phyloP scores from a whole-genome alignment of 129 eudicot genomes.

The Gnaphalium uliginosum region DNA sequence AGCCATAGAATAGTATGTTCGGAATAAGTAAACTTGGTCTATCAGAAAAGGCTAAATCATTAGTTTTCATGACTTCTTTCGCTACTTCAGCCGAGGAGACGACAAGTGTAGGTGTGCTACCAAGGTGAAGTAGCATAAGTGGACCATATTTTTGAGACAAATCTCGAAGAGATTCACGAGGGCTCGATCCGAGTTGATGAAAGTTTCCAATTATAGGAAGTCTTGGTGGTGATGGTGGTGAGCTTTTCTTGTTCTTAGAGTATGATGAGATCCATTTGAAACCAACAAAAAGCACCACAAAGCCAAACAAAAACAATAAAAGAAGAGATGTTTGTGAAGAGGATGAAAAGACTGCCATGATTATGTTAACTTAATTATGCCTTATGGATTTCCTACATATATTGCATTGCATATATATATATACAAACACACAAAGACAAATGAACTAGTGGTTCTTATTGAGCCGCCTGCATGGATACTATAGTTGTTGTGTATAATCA shows the following conservation, averaged over 20 bases:
- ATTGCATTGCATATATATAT: not conserved
- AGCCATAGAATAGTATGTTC: conserved; percentile 13
- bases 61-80: conserved; percentile 40
- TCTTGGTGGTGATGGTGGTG: conserved; percentile 58
- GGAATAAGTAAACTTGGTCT: conserved; percentile 11
- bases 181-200: conserved; percentile 47
- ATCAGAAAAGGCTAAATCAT: conserved; percentile 32
- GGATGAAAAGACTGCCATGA: not conserved
- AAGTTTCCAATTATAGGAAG: conserved; percentile 58
- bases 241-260: conserved; percentile 12
- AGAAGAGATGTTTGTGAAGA: not conserved
- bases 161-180: conserved; percentile 42
- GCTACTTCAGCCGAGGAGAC: conserved; percentile 36
- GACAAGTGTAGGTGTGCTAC: conserved; percentile 32
- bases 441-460: not conserved
- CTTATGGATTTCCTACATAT: not conserved
- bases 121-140: conserved; percentile 48
- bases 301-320: not conserved
- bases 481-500: not conserved
- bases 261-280: conserved; percentile 18
- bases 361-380: not conserved
- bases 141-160: conserved; percentile 43
- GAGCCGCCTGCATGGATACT: not conserved
- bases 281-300: not conserved
- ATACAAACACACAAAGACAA: not conserved